Percentiles rank a stretch among this genome's conserved stretches.
Conservation (phyloP, 2,329 filamentous ascomycete genomes). For the Exophiala viscosa region DNA sequence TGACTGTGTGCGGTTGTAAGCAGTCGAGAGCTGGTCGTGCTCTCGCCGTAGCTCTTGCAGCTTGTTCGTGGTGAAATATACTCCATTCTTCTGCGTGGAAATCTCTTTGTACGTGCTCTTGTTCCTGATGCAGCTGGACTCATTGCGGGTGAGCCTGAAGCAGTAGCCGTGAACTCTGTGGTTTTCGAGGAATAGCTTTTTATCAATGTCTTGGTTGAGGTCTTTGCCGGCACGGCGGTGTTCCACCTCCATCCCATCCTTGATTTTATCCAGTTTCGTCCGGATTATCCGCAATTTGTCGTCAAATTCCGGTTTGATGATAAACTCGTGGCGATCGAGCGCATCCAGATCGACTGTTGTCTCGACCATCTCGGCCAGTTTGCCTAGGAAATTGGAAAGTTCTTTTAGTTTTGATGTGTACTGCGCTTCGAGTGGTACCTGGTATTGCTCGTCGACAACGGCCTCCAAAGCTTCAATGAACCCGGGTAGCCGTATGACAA, state of each 20-base stretch:
- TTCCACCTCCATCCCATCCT: constrained; percentile 77
- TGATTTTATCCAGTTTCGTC: constrained; percentile 82
- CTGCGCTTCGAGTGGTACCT: constrained; percentile 75
- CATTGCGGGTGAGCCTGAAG: constrained; percentile 84
- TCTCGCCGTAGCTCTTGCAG: constrained; percentile 80
- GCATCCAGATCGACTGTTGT: constrained; percentile 95
- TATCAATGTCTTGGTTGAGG: constrained; percentile 86
- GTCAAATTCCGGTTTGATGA: constrained; percentile 98
- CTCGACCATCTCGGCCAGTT: constrained; percentile 96
- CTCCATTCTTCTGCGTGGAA: constrained; percentile 97
- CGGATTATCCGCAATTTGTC: constrained; percentile 82
- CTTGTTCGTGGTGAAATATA: constrained; percentile 89
- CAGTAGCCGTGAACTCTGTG: constrained; percentile 96
- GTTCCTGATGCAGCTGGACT: constrained; percentile 89
- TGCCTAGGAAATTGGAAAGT: constrained; percentile 73
- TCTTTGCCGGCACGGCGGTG: constrained; percentile 73
- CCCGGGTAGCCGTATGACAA: constrained; percentile 83
- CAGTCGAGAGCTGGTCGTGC: constrained; percentile 88
- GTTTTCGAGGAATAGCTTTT: constrained; percentile 97
- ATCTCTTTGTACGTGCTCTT: constrained; percentile 88
- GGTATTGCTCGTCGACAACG: constrained; percentile 93
- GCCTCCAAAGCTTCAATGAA: constrained; percentile 85
- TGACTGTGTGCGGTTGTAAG: constrained; percentile 90
- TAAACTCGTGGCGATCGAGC: constrained; percentile 94
- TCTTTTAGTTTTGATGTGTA: constrained; percentile 81